These are phyloP conservation scores for Cornus florida DNA, from an alignment of 148 eudicot species.

Conservation along the genomic window DNA sequence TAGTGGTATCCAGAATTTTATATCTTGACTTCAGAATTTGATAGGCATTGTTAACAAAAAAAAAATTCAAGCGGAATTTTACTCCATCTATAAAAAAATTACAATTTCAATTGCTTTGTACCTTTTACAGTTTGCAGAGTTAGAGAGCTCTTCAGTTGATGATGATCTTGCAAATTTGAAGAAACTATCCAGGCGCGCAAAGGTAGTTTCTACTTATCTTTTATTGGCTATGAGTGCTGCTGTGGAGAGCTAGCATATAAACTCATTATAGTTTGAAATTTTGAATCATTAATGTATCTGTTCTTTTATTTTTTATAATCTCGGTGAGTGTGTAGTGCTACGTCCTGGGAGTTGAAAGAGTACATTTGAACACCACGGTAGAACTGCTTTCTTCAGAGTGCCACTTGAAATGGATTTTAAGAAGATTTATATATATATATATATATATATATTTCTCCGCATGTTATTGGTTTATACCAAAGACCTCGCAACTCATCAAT, in stretches of 20 bases:
- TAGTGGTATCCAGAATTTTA: background rate
- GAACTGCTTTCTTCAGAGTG: no score
- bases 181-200: slow-evolving; percentile 64
- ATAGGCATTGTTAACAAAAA: background rate
- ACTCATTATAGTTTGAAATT: background rate
- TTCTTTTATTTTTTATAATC: no score
- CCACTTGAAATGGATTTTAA: no score
- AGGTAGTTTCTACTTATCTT: slow-evolving; percentile 46
- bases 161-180: slow-evolving; percentile 83
- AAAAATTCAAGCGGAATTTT: background rate
- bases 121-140: slow-evolving; percentile 74
- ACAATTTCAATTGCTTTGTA: slow-evolving; percentile 9
- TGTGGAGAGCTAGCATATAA: background rate
- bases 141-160: slow-evolving; percentile 89
- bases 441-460: no score
- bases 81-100: slow-evolving; percentile 3
- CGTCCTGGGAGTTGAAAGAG: background rate
- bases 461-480: no score
- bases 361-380: background rate
- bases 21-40: background rate
- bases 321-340: background rate
- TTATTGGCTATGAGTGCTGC: background rate
- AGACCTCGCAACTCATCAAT: no score
- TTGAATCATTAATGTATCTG: background rate
- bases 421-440: no score